Evolutionary conservation across 257 asterid genomes (phyloP).

Genomic region (Solanum rostratum): DNA sequence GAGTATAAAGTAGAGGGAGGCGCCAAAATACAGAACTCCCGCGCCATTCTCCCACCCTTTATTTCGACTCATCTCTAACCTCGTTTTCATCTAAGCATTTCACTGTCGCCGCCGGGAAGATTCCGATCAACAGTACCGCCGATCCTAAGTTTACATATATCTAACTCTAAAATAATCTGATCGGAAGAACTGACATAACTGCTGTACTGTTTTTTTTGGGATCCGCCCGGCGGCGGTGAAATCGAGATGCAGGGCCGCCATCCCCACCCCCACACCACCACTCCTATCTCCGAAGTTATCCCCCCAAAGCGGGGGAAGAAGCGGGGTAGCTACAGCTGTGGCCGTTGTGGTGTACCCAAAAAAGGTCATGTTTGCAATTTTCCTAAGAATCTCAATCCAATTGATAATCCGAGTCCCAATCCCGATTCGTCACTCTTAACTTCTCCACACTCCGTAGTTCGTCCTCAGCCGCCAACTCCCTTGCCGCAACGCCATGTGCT

Average conservation of each 20-base stretch:
- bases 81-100: background rate
- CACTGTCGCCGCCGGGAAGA: background rate
- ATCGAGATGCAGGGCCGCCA: conserved; percentile 32
- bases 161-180: background rate
- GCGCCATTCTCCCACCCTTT: conserved; percentile 1
- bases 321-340: conserved; percentile 83
- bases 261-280: conserved; percentile 61
- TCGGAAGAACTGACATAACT: background rate
- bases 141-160: background rate
- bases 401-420: background rate
- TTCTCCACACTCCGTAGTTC: conserved; percentile 15
- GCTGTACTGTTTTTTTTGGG: background rate
- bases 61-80: background rate
- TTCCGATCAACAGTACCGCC: background rate
- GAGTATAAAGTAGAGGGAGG: background rate
- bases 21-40: conserved; percentile 2
- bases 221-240: background rate
- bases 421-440: background rate
- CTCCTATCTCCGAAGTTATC: conserved; percentile 47
- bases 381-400: background rate
- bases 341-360: conserved; percentile 86
- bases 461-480: conserved; percentile 14
- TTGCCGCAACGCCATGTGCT: background rate
- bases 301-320: conserved; percentile 40
- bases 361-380: conserved; percentile 61